phyloP scores from a whole-genome alignment of 805 yeast species.

The Candida railenensis region DNA sequence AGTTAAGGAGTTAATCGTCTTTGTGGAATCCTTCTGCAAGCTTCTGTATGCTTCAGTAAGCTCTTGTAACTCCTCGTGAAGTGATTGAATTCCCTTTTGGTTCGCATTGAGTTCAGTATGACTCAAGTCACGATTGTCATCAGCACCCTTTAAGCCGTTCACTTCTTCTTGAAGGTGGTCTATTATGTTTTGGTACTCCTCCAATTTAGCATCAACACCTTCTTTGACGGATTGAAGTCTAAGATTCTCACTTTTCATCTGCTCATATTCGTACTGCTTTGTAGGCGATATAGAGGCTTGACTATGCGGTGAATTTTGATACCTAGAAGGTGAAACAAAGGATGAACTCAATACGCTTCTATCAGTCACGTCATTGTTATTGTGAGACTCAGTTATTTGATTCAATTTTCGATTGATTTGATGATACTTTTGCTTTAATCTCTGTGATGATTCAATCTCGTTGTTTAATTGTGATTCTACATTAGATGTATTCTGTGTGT shows the following conservation, averaged over 20 bases:
- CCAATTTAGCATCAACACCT: slow-evolving; percentile 24
- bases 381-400: neutral
- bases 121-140: neutral
- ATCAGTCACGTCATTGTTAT: slow-evolving; percentile 9
- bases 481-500: slow-evolving; percentile 17
- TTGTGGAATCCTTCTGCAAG: slow-evolving; percentile 21
- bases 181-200: slow-evolving; percentile 29
- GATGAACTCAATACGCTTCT: neutral
- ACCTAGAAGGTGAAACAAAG: neutral
- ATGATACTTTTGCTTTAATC: slow-evolving; percentile 19
- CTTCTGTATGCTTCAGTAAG: slow-evolving; percentile 15
- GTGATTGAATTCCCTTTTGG: slow-evolving; percentile 14
- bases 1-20: slow-evolving; percentile 20
- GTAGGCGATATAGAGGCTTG: neutral
- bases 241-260: slow-evolving; percentile 16
- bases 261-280: slow-evolving; percentile 4
- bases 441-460: slow-evolving; percentile 22
- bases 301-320: neutral
- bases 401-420: slow-evolving; percentile 19
- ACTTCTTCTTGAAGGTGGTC: slow-evolving; percentile 32
- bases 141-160: slow-evolving; percentile 19
- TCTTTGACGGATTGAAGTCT: slow-evolving; percentile 16
- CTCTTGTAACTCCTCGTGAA: slow-evolving; percentile 17
- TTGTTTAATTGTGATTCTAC: slow-evolving; percentile 19
- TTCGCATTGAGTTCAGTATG: slow-evolving; percentile 2